Evolutionary conservation across 768 basidiomycete genomes (phyloP), one percentile per base, ranked within the genome.

Genomic region (Tremella yokohamensis): DNA sequence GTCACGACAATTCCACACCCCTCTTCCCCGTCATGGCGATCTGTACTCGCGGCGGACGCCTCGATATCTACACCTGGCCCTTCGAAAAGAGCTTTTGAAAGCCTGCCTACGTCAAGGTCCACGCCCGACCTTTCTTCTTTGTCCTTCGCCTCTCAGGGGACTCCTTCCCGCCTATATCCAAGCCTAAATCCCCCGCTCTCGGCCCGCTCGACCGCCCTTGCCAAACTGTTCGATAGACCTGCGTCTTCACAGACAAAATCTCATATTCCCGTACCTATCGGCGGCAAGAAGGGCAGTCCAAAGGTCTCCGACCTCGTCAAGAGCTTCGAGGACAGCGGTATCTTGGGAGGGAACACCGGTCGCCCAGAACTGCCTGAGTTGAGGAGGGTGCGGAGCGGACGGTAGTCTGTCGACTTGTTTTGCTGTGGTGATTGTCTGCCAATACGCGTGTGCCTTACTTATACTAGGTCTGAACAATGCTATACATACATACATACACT

Each of bases 291-390:
- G 49, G 45, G 26, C 45, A 56, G 47, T 29, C 45, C 44, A 0
- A 72, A 66, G 37, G 70, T 72, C 12, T 62, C 62, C 39, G 63
- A 62, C 56, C 42, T 72, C 7, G 65, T 66, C 9, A 58, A 54
- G 40, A 60, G 56, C 26, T 72, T 62, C 49, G 65, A 72, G 50
- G 61, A 65, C 16, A 24, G 54, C 39, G 63, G 63, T 11, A 37
- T 57, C 15, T 51, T 68, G 60, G 37, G 49, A 20, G 56, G 18
- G 38, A 44, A 54, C 42, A 60, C 47, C 12, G 44, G 37, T 18
- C 9, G 12, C 11, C 25, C 51, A 1, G 52, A 54, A 29, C 9
- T 49, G 34, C 38, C 52, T 45, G 58, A 18, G 20, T 37, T 60
- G 40, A 45, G 56, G 45, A 57, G 55, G 34, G 56, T 57, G 0